Evolutionary conservation across 352 stramenopile genomes (phyloP).

Genomic region (Phytopythium montanum): DNA sequence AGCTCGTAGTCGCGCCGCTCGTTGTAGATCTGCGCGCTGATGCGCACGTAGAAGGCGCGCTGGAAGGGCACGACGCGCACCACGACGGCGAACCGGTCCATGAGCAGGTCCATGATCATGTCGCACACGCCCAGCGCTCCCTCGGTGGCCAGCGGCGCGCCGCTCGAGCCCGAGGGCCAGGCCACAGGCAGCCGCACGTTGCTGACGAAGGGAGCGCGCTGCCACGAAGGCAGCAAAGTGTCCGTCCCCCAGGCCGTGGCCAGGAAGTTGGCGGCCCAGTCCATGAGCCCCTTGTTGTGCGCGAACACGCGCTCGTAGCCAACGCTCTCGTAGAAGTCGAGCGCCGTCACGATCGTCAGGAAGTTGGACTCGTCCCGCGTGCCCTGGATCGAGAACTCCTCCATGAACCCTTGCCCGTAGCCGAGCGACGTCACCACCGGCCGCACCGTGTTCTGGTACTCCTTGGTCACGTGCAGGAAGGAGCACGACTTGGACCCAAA

Average conservation of each 20-base stretch:
- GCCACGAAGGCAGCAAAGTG: constrained; percentile 64
- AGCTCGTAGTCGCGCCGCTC: constrained; percentile 77
- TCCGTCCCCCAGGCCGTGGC: constrained; percentile 73
- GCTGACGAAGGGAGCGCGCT: constrained; percentile 78
- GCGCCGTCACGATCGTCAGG: constrained; percentile 70
- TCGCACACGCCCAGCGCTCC: constrained; percentile 65
- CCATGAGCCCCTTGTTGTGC: constrained; percentile 83
- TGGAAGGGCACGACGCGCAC: constrained; percentile 72
- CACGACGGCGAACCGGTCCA: constrained; percentile 68
- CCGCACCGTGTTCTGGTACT: constrained; percentile 70
- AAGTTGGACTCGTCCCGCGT: constrained; percentile 84
- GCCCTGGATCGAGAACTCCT: constrained; percentile 84
- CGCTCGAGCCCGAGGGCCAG: constrained; percentile 44
- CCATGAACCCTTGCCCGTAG: constrained; percentile 76
- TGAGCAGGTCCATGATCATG: constrained; percentile 76
- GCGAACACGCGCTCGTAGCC: constrained; percentile 67
- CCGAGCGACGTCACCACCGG: constrained; percentile 79
- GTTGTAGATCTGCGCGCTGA: constrained; percentile 86
- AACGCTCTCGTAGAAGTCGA: constrained; percentile 84
- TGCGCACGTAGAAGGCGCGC: constrained; percentile 64
- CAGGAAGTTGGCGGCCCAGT: constrained; percentile 77
- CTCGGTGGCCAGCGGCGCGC: constrained; percentile 49
- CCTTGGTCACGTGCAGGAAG: constrained; percentile 82
- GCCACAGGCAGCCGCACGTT: constrained; percentile 73
- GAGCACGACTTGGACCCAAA: constrained; percentile 85